A percentile compares a stretch with the other conserved stretches of the same genome.
These are phyloP conservation scores for Heimioporus retisporus DNA, from an alignment of 1,284 basidiomycete species.

Conservation along the genomic window DNA sequence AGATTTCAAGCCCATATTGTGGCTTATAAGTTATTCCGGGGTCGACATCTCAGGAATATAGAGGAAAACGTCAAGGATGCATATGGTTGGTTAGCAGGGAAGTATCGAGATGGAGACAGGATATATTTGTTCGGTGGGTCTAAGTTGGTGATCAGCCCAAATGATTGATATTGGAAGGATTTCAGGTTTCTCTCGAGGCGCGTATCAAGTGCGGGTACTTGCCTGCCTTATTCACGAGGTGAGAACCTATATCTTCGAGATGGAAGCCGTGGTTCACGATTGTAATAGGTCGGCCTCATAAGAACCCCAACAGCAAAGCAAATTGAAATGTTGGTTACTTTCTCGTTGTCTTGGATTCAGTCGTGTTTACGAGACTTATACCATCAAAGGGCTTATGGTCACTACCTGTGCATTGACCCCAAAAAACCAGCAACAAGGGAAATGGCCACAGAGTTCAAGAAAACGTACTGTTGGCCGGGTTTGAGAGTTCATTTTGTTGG, in stretches of 20 bases:
- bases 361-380: slow-evolving; percentile 1
- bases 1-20: not conserved
- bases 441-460: slow-evolving; percentile 40
- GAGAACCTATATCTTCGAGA: not conserved
- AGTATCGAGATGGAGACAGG: slow-evolving; percentile 43
- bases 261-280: not conserved
- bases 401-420: slow-evolving; percentile 32
- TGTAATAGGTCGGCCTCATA: not conserved
- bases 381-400: slow-evolving; percentile 31
- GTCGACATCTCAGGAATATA: slow-evolving; percentile 7
- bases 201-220: not conserved
- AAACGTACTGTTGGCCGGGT: slow-evolving; percentile 37
- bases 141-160: slow-evolving; percentile 24
- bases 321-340: slow-evolving; percentile 13
- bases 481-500: slow-evolving; percentile 48
- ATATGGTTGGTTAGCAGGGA: slow-evolving; percentile 49
- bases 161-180: slow-evolving; percentile 26
- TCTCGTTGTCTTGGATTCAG: not conserved
- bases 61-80: slow-evolving; percentile 38
- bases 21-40: not conserved
- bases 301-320: not conserved
- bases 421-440: not conserved
- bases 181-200: not conserved
- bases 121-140: slow-evolving; percentile 51
- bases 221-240: not conserved